These are phyloP conservation scores for Kickxella alabastrina DNA, from an alignment of 192 early-diverging fungal genomes.

Conservation along the genomic window DNA sequence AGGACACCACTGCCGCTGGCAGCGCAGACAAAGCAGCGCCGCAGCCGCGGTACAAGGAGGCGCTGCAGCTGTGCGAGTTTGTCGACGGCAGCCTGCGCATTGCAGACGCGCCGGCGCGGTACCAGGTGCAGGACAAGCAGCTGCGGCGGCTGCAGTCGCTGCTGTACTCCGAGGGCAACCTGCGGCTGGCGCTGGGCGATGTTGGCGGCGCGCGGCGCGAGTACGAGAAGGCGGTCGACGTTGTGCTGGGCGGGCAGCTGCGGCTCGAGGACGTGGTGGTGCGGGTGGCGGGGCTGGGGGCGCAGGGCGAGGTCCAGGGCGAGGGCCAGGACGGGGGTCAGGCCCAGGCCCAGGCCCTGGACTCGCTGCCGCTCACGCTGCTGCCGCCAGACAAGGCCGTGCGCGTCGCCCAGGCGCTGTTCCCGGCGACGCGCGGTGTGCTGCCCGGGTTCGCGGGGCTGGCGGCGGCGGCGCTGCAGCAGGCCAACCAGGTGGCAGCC, in stretches of 20 bases:
- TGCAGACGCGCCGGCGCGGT: constrained; percentile 14
- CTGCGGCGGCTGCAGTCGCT: constrained; percentile 73
- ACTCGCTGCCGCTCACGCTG: constrained; percentile 54
- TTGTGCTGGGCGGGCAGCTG: constrained; percentile 58
- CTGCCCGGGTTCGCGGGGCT: constrained; percentile 61
- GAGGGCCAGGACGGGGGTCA: constrained; percentile 40
- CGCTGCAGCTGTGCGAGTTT: constrained; percentile 75
- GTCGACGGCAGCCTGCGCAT: constrained; percentile 62
- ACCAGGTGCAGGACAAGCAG: constrained; percentile 59
- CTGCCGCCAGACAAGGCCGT: constrained; percentile 62
- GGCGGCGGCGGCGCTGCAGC: constrained; percentile 31
- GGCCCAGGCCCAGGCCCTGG: constrained; percentile 24
- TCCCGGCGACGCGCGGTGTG: constrained; percentile 59
- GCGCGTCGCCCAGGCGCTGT: constrained; percentile 55
- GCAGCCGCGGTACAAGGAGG: constrained; percentile 71
- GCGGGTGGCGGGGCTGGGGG: constrained; percentile 41
- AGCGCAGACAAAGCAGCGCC: constrained; percentile 22
- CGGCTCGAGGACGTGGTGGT: constrained; percentile 46
- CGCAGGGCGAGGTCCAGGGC: constrained; percentile 40
- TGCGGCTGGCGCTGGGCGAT: constrained; percentile 74
- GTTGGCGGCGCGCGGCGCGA: constrained; percentile 66
- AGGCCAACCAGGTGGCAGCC: constrained; percentile 44
- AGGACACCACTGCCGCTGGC: constrained; percentile 14
- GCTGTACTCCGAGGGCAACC: constrained; percentile 83
- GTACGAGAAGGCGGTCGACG: constrained; percentile 79